These are phyloP conservation scores for Leccinum arenicola DNA, from an alignment of 768 basidiomycete genomes.

Conservation along the genomic window DNA sequence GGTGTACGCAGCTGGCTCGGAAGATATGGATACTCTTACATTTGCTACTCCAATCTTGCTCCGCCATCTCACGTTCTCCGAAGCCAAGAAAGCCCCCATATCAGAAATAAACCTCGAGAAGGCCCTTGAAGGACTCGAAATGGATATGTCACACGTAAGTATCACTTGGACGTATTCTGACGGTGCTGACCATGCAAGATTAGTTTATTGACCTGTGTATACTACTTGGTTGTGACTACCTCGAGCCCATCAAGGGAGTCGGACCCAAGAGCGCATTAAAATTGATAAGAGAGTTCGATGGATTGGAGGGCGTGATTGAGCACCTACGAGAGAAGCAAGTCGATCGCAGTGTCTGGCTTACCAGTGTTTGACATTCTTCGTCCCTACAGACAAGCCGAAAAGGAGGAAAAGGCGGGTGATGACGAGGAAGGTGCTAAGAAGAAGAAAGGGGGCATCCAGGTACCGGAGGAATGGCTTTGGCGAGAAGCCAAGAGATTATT, in stretches of 20 bases:
- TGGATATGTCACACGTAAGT: constrained; percentile 85
- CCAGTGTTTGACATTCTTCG: neutral
- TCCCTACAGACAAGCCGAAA: constrained; percentile 33
- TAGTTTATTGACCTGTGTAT: constrained; percentile 97
- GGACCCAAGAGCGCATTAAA: constrained; percentile 96
- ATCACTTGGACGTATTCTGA: neutral
- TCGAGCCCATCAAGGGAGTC: constrained; percentile 97
- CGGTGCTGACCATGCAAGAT: constrained; percentile 1
- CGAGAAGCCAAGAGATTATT: constrained; percentile 92
- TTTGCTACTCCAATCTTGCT: constrained; percentile 90
- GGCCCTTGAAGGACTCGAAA: constrained; percentile 84
- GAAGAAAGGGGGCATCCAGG: constrained; percentile 70
- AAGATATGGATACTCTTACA: constrained; percentile 99
- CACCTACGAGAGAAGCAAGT: constrained; percentile 76
- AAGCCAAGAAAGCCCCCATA: constrained; percentile 96
- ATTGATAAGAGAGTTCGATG: constrained; percentile 78
- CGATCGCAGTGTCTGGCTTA: neutral
- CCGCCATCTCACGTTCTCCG: constrained; percentile 96
- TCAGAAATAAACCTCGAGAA: constrained; percentile 82
- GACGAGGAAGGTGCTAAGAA: constrained; percentile 38
- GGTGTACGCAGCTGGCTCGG: constrained; percentile 97
- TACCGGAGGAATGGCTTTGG: constrained; percentile 98
- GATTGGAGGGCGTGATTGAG: constrained; percentile 68
- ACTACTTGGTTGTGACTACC: constrained; percentile 95
- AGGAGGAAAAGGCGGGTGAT: constrained; percentile 42